A percentile compares a stretch with the other conserved stretches of the same genome.
phyloP scores from a whole-genome alignment of 345 rosid genomes.

The Lenwebbia sp. region DNA sequence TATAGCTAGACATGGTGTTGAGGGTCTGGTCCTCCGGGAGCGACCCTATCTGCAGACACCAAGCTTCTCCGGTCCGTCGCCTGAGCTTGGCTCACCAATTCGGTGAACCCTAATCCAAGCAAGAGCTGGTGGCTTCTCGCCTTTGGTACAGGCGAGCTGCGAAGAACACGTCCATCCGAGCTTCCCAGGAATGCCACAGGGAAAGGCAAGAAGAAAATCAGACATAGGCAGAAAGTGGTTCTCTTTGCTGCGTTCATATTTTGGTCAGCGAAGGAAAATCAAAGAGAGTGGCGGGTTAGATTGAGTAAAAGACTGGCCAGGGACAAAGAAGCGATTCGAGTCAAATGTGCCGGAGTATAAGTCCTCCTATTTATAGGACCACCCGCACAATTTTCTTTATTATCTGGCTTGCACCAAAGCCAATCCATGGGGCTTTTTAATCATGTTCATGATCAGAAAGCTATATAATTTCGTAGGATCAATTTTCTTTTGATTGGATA shows the following conservation, averaged over 20 bases:
- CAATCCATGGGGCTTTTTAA: neutral
- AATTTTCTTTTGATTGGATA: neutral
- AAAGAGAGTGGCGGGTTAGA: neutral
- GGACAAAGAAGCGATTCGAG: neutral
- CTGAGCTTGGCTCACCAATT: neutral
- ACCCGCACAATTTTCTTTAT: neutral
- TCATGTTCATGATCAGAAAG: neutral
- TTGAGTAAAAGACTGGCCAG: neutral
- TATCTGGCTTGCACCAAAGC: neutral
- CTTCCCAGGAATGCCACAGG: neutral
- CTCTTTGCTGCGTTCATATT: neutral
- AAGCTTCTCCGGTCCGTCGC: neutral
- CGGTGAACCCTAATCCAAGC: conserved; percentile 10
- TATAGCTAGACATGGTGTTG: conserved; percentile 14
- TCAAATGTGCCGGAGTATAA: neutral
- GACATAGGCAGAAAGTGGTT: neutral
- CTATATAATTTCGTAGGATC: neutral
- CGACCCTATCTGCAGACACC: neutral
- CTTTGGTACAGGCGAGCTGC: neutral
- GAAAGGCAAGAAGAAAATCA: neutral
- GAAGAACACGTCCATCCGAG: neutral
- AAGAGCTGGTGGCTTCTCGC: conserved; percentile 6
- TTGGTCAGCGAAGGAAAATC: neutral
- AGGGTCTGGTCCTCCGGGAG: conserved; percentile 37
- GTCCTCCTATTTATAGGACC: neutral